Percentiles rank a stretch among this genome's conserved stretches.
These are phyloP conservation scores for Halteria grandinella DNA, from an alignment of 73 alveolate genomes.

Conservation along the genomic window DNA sequence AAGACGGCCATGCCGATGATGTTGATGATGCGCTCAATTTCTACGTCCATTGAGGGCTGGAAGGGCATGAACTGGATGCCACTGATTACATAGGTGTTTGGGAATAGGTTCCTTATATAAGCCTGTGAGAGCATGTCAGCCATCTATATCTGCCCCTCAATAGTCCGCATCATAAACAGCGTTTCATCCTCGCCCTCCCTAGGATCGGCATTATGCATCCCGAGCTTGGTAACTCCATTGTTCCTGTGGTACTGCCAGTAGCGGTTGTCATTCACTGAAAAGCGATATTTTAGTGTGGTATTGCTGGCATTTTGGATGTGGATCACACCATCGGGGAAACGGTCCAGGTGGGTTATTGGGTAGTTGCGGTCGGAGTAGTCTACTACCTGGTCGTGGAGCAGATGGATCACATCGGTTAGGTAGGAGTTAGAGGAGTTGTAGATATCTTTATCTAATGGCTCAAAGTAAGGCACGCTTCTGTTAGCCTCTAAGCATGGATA, in stretches of 20 bases:
- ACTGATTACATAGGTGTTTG: conserved; percentile 71
- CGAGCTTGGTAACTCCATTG: conserved; percentile 87
- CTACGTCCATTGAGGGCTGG: conserved; percentile 73
- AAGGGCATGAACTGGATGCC: conserved; percentile 93
- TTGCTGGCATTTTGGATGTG: conserved; percentile 75
- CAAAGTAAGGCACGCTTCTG: conserved; percentile 2
- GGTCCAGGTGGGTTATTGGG: conserved; percentile 1
- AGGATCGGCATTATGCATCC: conserved; percentile 61
- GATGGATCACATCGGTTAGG: not conserved
- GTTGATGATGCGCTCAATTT: conserved; percentile 79
- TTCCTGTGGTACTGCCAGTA: conserved; percentile 86
- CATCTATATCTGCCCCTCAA: conserved; percentile 76
- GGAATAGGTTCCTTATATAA: conserved; percentile 73
- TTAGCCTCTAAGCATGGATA: not conserved
- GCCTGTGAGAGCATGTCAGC: conserved; percentile 86
- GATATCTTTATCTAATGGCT: not conserved
- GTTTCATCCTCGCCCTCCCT: conserved; percentile 35
- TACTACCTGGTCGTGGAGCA: not conserved
- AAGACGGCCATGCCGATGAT: conserved; percentile 81
- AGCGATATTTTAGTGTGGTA: conserved; percentile 67
- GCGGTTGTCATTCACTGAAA: conserved; percentile 84
- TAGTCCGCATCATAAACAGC: not conserved
- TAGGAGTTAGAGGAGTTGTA: not conserved
- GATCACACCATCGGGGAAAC: conserved; percentile 91
- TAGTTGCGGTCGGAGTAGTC: not conserved